Base-by-base conservation (phyloP, 345 rosid genomes). In the Eucalyptus curtisii region DNA sequence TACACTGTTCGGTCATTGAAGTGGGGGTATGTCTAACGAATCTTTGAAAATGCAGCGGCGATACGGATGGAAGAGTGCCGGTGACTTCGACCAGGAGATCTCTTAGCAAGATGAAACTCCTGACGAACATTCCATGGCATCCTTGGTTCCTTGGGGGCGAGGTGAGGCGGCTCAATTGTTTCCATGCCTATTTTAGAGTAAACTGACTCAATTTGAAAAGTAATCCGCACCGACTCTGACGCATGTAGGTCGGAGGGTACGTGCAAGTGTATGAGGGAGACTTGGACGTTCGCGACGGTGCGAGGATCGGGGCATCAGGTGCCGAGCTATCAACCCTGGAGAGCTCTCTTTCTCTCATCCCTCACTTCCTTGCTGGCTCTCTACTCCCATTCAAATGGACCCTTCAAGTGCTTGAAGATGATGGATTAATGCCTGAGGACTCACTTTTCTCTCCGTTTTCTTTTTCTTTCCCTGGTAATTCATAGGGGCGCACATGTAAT, bases 261-360 rank as follows among this genome's bases (percentile, higher is more conserved):
- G 94, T 97, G 4, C 93, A 95, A 88, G 96, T 93, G 57, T 97
- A 95, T 90, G 57, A 93, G 42, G 95, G 95, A 89, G 96, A 91
- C 82, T 61, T 97, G n/a, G 89, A 97, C 97, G 55, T 95, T 96
- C 88, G 95, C 95, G 3, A 96, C 96, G 10, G 96, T 96, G 24
- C 92, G 98, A 93, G 97, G 94, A 25, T 98, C 99, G 52, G 99
- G 98, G 27, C 99, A 97, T 90, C 93, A 96, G 90, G 99, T 94
- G 20, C 99, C 99, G 13, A 96, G 97, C 90, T 95, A 90, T 91
- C 98, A 96, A 87, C 98, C 99, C 8, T 76, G 89, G 71, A 91
- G 99, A 79, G 95, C 99, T 25, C 98, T 97, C 89, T 93, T 45
- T 48, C 98, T 13, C 90, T 97, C n/a, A 89, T 96, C 91, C 90